Conservation (phyloP, 2,329 filamentous ascomycete species). For the Leptographium lundbergii region DNA sequence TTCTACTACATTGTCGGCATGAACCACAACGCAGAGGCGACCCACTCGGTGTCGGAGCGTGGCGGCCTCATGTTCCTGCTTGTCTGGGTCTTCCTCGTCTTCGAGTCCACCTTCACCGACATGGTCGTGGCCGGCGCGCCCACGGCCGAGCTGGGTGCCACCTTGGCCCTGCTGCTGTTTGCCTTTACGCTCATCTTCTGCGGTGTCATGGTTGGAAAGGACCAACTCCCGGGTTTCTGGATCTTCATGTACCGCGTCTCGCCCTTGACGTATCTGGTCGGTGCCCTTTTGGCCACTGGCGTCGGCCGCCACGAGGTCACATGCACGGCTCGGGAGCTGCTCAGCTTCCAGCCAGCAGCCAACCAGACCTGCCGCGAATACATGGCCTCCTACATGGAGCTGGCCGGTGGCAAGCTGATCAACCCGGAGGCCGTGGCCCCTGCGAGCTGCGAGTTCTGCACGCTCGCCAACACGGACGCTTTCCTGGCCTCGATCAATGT, state of each 20-base stretch:
- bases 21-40: constrained; percentile 51
- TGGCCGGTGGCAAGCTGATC: constrained; percentile 33
- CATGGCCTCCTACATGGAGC: constrained; percentile 39
- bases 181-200: constrained; percentile 46
- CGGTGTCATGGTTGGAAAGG: constrained; percentile 44
- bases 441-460: constrained; percentile 52
- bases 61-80: constrained; percentile 70
- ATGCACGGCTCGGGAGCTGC: constrained; percentile 44
- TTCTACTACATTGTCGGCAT: constrained; percentile 53
- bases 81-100: constrained; percentile 65
- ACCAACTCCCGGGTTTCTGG: constrained; percentile 57
- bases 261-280: constrained; percentile 43
- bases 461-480: constrained; percentile 48
- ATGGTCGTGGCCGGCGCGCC: constrained; percentile 58
- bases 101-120: constrained; percentile 57
- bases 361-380: constrained; percentile 54
- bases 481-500: constrained; percentile 37
- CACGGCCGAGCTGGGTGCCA: constrained; percentile 54
- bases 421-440: constrained; percentile 39
- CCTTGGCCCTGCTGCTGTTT: constrained; percentile 46
- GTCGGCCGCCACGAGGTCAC: constrained; percentile 40
- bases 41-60: constrained; percentile 50
- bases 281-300: constrained; percentile 54
- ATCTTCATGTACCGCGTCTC: constrained; percentile 45
- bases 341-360: constrained; percentile 49